Evolutionary conservation across 1,284 basidiomycete species (phyloP), one percentile per base, ranked within the genome.

Genomic region (Trichosporon sp.): DNA sequence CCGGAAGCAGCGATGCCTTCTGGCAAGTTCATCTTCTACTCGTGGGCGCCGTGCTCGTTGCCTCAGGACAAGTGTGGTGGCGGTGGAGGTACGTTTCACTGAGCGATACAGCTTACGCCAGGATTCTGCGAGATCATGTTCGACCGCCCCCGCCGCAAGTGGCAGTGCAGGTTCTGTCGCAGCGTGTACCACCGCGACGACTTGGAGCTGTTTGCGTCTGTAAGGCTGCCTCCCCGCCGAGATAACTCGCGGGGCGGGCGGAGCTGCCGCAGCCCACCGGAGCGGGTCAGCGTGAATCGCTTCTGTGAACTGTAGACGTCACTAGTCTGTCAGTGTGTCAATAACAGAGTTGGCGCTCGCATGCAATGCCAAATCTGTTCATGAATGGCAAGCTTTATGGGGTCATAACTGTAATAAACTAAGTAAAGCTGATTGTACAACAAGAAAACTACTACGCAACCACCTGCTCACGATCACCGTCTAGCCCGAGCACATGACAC

Each of bases 401-500:
- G 53, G 47, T 23, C 47, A 25, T 60, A 18, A 60, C 15, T 31
- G 23, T 32, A 32, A 32, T 29, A 60, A 31, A 31, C 21, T 60
- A 31, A 31, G 27, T 56, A 56, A 29, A 31, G 29, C 27, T 60
- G 56, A 60, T 60, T 25, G 29, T 60, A 60, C 56, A 60, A 60
- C 56, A 60, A 60, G 8, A n/a, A 31, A 60, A 60, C 56, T 51
- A 31, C 47, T 31, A 60, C 56, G 29, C 56, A 32, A 31, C 56
- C n/a, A 31, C 47, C 29, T 53, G n/a, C 18, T 70, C 70, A 29
- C 13, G 18, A 60, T 60, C 56, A 31, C 12, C 56, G 56, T 60
- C 56, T 79, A 83, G 74, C 81, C 82, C 65, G 80, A 82, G 75
- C 83, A 84, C 81, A 83, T 83, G 72, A 82, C 65, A 72, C 83